Base-by-base conservation (phyloP, 805 yeast genomes). In the Candida hungchunana region DNA sequence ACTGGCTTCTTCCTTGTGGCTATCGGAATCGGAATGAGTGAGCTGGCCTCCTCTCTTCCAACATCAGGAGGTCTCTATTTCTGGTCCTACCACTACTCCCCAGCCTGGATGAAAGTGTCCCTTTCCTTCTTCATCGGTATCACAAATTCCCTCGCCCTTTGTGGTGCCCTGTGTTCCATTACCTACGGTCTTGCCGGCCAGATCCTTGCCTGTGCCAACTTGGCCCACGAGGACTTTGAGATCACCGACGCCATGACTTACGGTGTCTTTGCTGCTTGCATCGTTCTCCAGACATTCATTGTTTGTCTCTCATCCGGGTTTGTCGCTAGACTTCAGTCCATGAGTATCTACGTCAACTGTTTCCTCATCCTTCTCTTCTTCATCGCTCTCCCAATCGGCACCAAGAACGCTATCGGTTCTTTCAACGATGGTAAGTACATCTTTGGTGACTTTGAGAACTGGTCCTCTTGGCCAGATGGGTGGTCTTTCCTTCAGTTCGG, bases 31-130 rank as follows among this genome's bases (percentile, higher is more conserved):
- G 65, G 80, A 7, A 72, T 82, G 77, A 66, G 82, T 6, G 82
- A 79, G 49, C 56, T 79, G 42, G 83, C 81, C 1, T 71, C 80
- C 18, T 71, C 86, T 1, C 69, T 78, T 44, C 89, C 90, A 15
- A 82, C 88, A 1, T 73, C 82, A 15, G 88, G 89, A 37, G 89
- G 89, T 11, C 61, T 81, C 17, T 82, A 79, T 48, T 77, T 71
- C 58, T 77, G 82, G 78, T 74, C 83, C 1, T 75, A 66, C 56
- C 69, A 76, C 50, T 79, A 75, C 53, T 77, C 87, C 13, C 87
- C 85, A 3, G 66, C 61, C 31, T 47, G 49, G 5, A 48, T 64
- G 24, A 68, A 72, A 49, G 69, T 71, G 15, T 75, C 78, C 0
- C 55, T 79, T 18, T 74, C 81, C 27, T 81, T 73, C 50, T 51